A percentile compares a stretch with the other conserved stretches of the same genome.
phyloP scores from a whole-genome alignment of 2,329 filamentous ascomycete species.

The Sporothrix curviconia region DNA sequence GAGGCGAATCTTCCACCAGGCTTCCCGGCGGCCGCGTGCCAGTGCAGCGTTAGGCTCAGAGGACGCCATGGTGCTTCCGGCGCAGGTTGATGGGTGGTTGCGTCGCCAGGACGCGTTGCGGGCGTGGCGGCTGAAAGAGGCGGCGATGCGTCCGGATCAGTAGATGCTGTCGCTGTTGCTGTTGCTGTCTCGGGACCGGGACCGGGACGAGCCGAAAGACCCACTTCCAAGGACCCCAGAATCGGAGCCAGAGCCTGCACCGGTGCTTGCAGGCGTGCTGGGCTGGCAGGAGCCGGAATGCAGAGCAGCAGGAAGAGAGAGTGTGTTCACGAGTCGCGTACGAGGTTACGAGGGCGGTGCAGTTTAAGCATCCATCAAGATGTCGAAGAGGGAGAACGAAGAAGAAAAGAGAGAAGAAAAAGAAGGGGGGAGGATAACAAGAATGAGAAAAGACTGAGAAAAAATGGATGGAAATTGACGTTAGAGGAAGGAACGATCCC shows the following conservation, averaged over 20 bases:
- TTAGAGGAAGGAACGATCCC: neutral
- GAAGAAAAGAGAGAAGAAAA: neutral
- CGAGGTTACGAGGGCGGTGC: neutral
- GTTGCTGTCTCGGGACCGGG: neutral
- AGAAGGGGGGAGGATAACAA: neutral
- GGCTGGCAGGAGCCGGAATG: neutral
- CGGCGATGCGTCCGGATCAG: neutral
- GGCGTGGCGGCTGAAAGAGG: slow-evolving; percentile 5
- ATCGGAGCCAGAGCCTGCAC: neutral
- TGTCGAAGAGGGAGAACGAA: neutral
- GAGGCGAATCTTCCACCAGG: slow-evolving; percentile 70
- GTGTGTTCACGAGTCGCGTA: slow-evolving; percentile 6
- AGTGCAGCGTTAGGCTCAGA: neutral
- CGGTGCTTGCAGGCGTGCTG: neutral
- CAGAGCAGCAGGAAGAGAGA: slow-evolving; percentile 11
- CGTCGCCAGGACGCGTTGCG: neutral
- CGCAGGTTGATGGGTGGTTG: neutral
- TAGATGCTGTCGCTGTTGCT: neutral
- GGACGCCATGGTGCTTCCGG: neutral
- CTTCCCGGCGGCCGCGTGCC: neutral
- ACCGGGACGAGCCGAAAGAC: neutral
- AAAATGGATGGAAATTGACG: neutral
- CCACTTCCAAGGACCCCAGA: neutral
- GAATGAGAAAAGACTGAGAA: neutral
- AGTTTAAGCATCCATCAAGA: too few species aligned